phyloP scores from a whole-genome alignment of 2,329 filamentous ascomycete genomes.

The Botrytis hyacinthi region DNA sequence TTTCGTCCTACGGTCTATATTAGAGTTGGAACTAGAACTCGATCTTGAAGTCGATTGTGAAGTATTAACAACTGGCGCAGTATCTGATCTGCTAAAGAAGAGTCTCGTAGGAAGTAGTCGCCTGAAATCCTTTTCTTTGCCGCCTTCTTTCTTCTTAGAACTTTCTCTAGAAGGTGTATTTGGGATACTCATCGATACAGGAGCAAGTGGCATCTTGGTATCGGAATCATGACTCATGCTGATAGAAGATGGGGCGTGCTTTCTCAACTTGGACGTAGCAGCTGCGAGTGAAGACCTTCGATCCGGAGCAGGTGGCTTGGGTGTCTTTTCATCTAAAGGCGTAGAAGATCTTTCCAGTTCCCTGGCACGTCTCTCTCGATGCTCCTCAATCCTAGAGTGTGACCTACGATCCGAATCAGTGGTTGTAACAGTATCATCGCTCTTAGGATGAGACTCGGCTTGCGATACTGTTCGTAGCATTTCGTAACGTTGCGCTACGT shows the following conservation, averaged over 20 bases:
- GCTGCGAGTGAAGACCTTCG: slow-evolving; percentile 35
- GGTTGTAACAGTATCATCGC: slow-evolving; percentile 27
- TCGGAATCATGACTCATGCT: neutral
- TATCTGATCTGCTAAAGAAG: slow-evolving; percentile 14
- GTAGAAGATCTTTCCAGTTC: slow-evolving; percentile 21
- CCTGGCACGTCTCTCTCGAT: neutral
- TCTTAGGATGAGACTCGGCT: slow-evolving; percentile 24
- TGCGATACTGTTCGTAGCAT: slow-evolving; percentile 24
- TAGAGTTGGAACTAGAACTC: neutral
- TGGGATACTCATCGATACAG: neutral
- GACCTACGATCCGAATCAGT: neutral
- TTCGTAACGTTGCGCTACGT: slow-evolving; percentile 24
- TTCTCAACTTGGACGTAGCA: slow-evolving; percentile 28
- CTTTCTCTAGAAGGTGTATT: neutral
- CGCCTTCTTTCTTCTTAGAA: slow-evolving; percentile 6
- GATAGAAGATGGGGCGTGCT: slow-evolving; percentile 7
- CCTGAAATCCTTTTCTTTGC: slow-evolving; percentile 13
- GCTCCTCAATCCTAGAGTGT: slow-evolving; percentile 14
- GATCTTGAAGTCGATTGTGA: neutral
- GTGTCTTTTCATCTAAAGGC: slow-evolving; percentile 15
- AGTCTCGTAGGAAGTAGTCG: slow-evolving; percentile 1
- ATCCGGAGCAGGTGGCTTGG: slow-evolving; percentile 30
- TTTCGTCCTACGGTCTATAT: neutral
- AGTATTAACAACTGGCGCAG: neutral
- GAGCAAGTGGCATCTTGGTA: neutral